These are phyloP conservation scores for Prunus davidiana DNA, from an alignment of 306 rosid species.

Conservation along the genomic window DNA sequence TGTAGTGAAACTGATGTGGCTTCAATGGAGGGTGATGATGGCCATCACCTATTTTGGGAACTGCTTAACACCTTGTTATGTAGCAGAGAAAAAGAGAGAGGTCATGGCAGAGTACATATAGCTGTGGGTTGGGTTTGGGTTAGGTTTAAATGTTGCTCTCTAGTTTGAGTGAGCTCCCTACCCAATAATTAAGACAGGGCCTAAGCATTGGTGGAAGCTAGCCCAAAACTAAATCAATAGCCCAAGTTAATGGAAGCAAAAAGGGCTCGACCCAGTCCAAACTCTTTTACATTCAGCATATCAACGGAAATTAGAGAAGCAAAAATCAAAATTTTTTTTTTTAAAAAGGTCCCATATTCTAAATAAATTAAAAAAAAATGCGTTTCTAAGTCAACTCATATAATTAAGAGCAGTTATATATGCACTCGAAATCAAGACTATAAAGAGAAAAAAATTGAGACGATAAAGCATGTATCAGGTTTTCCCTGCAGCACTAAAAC, in stretches of 20 bases:
- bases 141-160: too few species aligned
- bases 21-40: neutral
- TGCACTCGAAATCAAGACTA: neutral
- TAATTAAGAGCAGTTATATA: too few species aligned
- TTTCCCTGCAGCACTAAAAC: neutral
- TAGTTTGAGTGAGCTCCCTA: too few species aligned
- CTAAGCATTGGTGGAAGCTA: neutral
- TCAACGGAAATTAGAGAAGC: too few species aligned
- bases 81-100: neutral
- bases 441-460: too few species aligned
- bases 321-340: too few species aligned
- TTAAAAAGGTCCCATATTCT: too few species aligned
- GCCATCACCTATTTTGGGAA: conserved; percentile 20
- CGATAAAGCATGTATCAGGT: neutral
- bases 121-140: too few species aligned
- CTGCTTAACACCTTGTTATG: neutral
- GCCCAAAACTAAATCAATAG: neutral
- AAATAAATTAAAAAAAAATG: too few species aligned
- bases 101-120: neutral
- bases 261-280: neutral
- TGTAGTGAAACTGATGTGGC: neutral
- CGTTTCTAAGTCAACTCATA: rapidly evolving
- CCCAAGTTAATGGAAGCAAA: neutral
- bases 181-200: too few species aligned
- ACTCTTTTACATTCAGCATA: too few species aligned